Evolutionary conservation across 768 basidiomycete genomes (phyloP).

Genomic region (Pleurotus djamor): DNA sequence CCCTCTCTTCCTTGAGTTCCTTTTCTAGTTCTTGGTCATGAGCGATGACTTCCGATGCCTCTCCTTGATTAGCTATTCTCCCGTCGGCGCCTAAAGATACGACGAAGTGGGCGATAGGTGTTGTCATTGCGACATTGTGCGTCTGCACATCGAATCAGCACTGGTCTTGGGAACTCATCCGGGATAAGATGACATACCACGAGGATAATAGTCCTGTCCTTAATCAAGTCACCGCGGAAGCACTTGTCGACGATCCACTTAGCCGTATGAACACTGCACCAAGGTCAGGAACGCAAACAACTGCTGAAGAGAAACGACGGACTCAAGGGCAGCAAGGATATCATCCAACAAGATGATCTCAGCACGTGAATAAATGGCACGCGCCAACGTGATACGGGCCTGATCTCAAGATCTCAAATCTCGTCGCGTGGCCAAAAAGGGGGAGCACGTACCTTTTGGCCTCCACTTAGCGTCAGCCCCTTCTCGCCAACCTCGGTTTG

Average conservation of each 20-base stretch:
- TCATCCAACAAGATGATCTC: constrained; percentile 46
- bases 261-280: constrained; percentile 39
- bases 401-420: background rate
- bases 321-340: constrained; percentile 37
- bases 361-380: constrained; percentile 40
- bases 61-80: constrained; percentile 39
- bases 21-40: constrained; percentile 37
- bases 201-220: constrained; percentile 43
- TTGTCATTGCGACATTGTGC: constrained; percentile 44
- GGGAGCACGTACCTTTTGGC: constrained; percentile 32
- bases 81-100: constrained; percentile 45
- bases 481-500: constrained; percentile 51
- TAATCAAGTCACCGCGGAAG: constrained; percentile 38
- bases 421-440: constrained; percentile 19
- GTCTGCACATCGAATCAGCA: constrained; percentile 17
- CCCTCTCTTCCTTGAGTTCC: constrained; percentile 43
- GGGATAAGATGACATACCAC: constrained; percentile 20
- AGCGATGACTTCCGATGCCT: constrained; percentile 36
- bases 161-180: background rate
- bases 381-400: constrained; percentile 42
- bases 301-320: constrained; percentile 25
- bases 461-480: constrained; percentile 42
- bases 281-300: constrained; percentile 19
- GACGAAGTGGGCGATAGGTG: constrained; percentile 41
- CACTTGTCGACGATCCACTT: constrained; percentile 52